These are phyloP conservation scores for Ogataea kodamae DNA, from an alignment of 805 yeast genomes.

Conservation along the genomic window DNA sequence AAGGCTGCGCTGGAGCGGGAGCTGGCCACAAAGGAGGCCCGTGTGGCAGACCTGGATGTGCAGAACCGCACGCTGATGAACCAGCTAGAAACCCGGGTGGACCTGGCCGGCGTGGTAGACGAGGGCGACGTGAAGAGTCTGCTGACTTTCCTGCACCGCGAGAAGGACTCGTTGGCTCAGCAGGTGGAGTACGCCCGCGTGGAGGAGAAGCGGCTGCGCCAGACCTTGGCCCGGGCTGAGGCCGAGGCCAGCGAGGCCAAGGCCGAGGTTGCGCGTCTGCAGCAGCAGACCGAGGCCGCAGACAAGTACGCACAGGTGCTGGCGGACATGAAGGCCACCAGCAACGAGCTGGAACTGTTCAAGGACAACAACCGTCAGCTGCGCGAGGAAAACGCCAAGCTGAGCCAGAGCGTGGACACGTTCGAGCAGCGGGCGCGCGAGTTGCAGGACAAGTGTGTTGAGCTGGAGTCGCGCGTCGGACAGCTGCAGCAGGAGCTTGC, in stretches of 20 bases:
- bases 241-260: slow-evolving; percentile 52
- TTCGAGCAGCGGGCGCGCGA: slow-evolving; percentile 17
- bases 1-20: slow-evolving; percentile 43
- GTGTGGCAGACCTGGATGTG: slow-evolving; percentile 54
- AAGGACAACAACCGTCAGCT: slow-evolving; percentile 29
- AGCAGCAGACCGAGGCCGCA: slow-evolving; percentile 22
- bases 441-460: slow-evolving; percentile 6
- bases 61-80: slow-evolving; percentile 67
- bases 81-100: slow-evolving; percentile 48
- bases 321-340: slow-evolving; percentile 26
- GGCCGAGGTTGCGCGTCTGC: slow-evolving; percentile 40
- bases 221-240: slow-evolving; percentile 43
- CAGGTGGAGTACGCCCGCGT: slow-evolving; percentile 50
- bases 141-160: slow-evolving; percentile 62
- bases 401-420: slow-evolving; percentile 12
- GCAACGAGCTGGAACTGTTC: slow-evolving; percentile 28
- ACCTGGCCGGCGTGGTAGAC: slow-evolving; percentile 14
- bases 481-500: slow-evolving; percentile 32
- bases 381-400: slow-evolving; percentile 21
- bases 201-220: slow-evolving; percentile 53
- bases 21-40: slow-evolving; percentile 40
- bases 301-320: slow-evolving; percentile 22
- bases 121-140: slow-evolving; percentile 47
- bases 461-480: slow-evolving; percentile 16
- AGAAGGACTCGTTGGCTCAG: slow-evolving; percentile 65